Evolutionary conservation across 179 eudicot genomes (phyloP).

Genomic region (Heliamphora pulchella): DNA sequence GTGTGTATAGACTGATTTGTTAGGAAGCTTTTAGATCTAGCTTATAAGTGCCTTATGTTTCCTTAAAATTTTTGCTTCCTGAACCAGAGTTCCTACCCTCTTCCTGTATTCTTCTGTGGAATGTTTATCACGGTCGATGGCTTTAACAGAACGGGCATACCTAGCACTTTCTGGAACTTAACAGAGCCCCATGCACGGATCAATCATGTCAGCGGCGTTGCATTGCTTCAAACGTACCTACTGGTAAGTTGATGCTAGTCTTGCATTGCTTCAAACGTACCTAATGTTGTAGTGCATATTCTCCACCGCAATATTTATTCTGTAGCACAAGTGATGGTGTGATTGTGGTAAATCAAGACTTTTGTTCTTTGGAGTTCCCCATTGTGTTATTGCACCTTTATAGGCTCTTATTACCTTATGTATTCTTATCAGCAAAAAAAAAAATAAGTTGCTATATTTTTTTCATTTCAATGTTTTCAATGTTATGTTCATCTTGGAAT

Average conservation of each 20-base stretch:
- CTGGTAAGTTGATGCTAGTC: constrained; percentile 37
- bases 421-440: too few relatives aligned
- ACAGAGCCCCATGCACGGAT: constrained; percentile 61
- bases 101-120: constrained; percentile 73
- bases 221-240: constrained; percentile 73
- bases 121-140: constrained; percentile 80
- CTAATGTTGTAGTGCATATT: constrained; percentile 10
- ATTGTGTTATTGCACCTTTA: too few relatives aligned
- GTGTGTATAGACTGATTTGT: background rate
- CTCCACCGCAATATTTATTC: too few relatives aligned
- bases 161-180: constrained; percentile 55
- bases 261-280: constrained; percentile 57
- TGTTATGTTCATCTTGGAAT: too few relatives aligned
- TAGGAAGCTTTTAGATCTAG: background rate
- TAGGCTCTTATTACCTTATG: too few relatives aligned
- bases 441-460: too few relatives aligned
- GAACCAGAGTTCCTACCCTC: constrained; percentile 60
- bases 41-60: background rate
- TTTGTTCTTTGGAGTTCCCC: too few relatives aligned
- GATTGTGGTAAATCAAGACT: background rate
- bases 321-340: background rate
- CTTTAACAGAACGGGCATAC: constrained; percentile 69
- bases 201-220: constrained; percentile 39
- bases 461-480: too few relatives aligned
- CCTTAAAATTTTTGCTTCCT: constrained; percentile 8